phyloP scores from a whole-genome alignment of 2,329 filamentous ascomycete genomes.

The Colletotrichum musae region DNA sequence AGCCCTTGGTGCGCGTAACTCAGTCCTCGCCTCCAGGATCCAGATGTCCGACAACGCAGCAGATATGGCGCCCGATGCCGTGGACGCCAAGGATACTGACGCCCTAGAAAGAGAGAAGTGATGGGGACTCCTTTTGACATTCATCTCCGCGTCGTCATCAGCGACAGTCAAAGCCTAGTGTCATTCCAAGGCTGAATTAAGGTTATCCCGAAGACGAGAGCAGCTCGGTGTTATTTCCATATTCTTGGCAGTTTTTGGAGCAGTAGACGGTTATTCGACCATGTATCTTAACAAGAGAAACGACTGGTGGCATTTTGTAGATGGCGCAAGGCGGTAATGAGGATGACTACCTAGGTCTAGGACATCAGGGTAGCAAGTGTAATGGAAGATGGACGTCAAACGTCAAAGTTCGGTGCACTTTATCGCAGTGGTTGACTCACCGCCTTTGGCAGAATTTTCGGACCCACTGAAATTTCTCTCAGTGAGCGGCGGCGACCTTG shows the following conservation, averaged over 20 bases:
- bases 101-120: background rate
- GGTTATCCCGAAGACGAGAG: too few relatives aligned
- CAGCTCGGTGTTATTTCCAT: background rate
- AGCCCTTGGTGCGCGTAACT: constrained; percentile 12
- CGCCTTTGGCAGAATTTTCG: constrained; percentile 38
- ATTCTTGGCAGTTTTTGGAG: constrained; percentile 1
- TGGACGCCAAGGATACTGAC: background rate
- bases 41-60: constrained; percentile 4
- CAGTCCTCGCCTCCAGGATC: constrained; percentile 32
- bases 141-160: too few relatives aligned
- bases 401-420: background rate
- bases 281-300: constrained; percentile 8
- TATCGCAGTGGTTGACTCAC: constrained; percentile 19
- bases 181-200: too few relatives aligned
- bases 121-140: background rate
- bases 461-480: constrained; percentile 43
- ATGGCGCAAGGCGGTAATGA: background rate
- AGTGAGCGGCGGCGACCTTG: constrained; percentile 11
- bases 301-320: background rate
- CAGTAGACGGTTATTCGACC: background rate
- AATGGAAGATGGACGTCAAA: background rate
- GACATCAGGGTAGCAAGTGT: background rate
- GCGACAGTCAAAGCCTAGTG: too few relatives aligned
- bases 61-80: background rate
- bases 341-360: too few relatives aligned